Evolutionary conservation across 2,329 filamentous ascomycete species (phyloP), one percentile per base, ranked within the genome.

Genomic region (Juglanconis sp.): DNA sequence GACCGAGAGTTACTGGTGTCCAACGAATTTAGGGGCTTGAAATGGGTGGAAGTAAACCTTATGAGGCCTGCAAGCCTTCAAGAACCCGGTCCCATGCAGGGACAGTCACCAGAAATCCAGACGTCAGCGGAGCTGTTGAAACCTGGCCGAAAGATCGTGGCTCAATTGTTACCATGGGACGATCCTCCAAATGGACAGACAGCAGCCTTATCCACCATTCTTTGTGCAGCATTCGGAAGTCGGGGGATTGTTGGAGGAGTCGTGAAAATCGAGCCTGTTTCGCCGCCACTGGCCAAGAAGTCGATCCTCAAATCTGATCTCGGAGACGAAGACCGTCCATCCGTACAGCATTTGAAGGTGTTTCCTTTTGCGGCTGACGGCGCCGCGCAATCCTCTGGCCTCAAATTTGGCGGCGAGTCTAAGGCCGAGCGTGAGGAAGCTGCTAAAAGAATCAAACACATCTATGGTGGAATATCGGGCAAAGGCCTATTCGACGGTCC

Each of bases 401-500:
- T 97, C 30, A 92, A 87, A 67, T 96, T 98, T 70, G 94, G 94
- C 4, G 91, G 92, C 13, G 92, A 96, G 67, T 90, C 91, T 0
- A 91, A 91, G 67, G 84, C 89, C 5, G 91, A 95, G 66, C 87
- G 88, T 56, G 91, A 96, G 69, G 91, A 92, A 66, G 86, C 87
- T 3, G 79, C 85, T 13, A 88, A 89, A 68, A 85, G 85, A 48
- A 87, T 96, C 63, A 85, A 86, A 64, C 82, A 87, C 10, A 83
- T 91, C 3, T 95, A 95, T 66, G 84, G 86, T 24, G 81, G 79
- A 35, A 82, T 79, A 42, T 78, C 72, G 9, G 70, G 77, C 0
- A 83, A 84, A 30, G 86, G 89, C 1, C 73, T 98, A 17, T 77
- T 98, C 1, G 85, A 90, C 58, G 95, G 95, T 0, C 92, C 95